Evolutionary conservation across 108 stramenopile genomes (phyloP).

Genomic region (Mayamaea pseudoterrestris): DNA sequence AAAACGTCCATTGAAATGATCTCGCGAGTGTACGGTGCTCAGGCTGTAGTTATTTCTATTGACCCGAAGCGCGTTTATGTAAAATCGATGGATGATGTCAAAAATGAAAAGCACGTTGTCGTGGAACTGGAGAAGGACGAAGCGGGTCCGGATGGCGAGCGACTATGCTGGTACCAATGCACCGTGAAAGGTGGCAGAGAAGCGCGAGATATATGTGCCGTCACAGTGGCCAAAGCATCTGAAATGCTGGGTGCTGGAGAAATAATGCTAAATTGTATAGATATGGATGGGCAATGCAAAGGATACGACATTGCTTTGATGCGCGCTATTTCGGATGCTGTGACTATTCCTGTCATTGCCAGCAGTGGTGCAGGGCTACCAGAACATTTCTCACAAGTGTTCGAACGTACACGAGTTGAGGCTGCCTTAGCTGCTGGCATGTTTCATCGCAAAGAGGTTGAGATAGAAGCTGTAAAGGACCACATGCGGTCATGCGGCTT

Average conservation of each 20-base stretch:
- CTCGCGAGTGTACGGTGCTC: constrained; percentile 85
- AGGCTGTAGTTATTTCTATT: constrained; percentile 97
- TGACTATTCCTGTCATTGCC: constrained; percentile 95
- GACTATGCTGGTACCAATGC: constrained; percentile 94
- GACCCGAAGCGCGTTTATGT: constrained; percentile 95
- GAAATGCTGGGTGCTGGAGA: constrained; percentile 94
- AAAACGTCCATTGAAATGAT: constrained; percentile 85
- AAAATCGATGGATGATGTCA: constrained; percentile 25
- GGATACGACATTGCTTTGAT: constrained; percentile 91
- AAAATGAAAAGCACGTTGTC: constrained; percentile 47
- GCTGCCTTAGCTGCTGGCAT: constrained; percentile 98
- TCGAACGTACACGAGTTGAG: constrained; percentile 72
- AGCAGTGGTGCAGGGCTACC: constrained; percentile 93
- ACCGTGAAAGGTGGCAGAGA: constrained; percentile 96
- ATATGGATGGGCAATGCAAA: constrained; percentile 96
- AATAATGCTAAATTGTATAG: constrained; percentile 97
- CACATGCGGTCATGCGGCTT: constrained; percentile 63
- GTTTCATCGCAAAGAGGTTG: constrained; percentile 95
- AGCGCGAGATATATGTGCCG: constrained; percentile 84
- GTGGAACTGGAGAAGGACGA: constrained; percentile 41
- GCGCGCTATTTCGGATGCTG: constrained; percentile 79
- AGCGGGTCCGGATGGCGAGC: constrained; percentile 73
- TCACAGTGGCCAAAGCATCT: constrained; percentile 71
- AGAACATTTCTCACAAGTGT: constrained; percentile 88
- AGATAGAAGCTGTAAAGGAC: constrained; percentile 79